These are phyloP conservation scores for Quercus gilva DNA, from an alignment of 306 rosid species.

Conservation along the genomic window DNA sequence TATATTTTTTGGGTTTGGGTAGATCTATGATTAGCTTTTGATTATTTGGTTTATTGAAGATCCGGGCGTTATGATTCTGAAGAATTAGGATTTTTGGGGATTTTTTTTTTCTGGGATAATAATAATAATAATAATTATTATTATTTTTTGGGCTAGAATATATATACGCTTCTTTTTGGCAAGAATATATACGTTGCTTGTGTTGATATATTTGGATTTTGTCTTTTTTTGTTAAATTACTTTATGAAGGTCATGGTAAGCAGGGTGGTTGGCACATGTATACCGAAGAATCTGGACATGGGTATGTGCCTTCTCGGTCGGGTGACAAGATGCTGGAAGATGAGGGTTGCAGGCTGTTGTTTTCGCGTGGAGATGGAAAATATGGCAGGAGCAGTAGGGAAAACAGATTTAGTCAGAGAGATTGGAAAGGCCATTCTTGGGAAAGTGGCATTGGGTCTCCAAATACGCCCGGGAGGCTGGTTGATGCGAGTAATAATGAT, in stretches of 20 bases:
- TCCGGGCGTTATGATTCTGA: constrained; percentile 21
- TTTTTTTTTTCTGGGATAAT: not conserved
- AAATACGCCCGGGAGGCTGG: constrained; percentile 48
- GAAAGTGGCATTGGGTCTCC: constrained; percentile 51
- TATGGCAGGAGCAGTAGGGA: constrained; percentile 70
- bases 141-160: not conserved
- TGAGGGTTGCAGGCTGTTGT: constrained; percentile 49
- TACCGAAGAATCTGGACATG: constrained; percentile 78
- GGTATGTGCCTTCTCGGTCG: constrained; percentile 69
- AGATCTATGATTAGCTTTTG: constrained; percentile 19
- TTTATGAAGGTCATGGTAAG: constrained; percentile 92
- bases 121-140: not conserved
- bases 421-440: constrained; percentile 67
- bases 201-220: constrained; percentile 39
- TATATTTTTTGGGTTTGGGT: not conserved
- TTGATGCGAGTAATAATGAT: constrained; percentile 45
- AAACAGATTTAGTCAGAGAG: constrained; percentile 69
- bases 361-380: constrained; percentile 71
- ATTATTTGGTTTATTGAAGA: constrained; percentile 26
- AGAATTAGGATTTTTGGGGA: not conserved
- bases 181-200: constrained; percentile 38
- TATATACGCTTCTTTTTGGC: not conserved
- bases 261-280: constrained; percentile 90
- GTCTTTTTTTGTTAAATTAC: constrained; percentile 28
- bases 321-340: constrained; percentile 72